Evolutionary conservation across 371 early-diverging fungal species (phyloP).

Genomic region (Parasitella parasitica): DNA sequence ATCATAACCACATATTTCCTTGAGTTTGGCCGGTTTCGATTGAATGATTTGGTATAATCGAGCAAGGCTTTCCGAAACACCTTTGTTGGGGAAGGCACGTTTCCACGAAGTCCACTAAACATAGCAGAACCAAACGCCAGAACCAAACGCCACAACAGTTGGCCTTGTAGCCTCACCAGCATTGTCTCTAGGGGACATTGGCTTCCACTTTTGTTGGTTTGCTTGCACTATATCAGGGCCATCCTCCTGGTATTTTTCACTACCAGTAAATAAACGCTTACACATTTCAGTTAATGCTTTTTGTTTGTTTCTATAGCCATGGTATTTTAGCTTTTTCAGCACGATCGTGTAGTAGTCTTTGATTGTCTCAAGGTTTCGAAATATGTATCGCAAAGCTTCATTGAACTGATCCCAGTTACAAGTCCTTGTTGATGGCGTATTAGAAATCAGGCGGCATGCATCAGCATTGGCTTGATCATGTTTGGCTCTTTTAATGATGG

Average conservation of each 20-base stretch:
- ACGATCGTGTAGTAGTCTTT: background rate
- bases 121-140: too few species aligned
- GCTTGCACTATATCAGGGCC: background rate
- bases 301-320: slow-evolving; percentile 5
- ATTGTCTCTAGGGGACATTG: background rate
- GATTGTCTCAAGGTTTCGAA: background rate
- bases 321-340: background rate
- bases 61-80: too few species aligned
- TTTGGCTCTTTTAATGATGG: background rate
- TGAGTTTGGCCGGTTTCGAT: too few species aligned
- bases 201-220: too few species aligned
- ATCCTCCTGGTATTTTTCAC: background rate
- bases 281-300: too few species aligned
- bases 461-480: background rate
- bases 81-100: background rate
- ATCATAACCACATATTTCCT: too few species aligned
- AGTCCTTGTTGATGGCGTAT: background rate
- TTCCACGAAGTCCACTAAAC: slow-evolving; percentile 1
- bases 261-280: background rate
- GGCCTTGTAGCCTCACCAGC: background rate
- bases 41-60: too few species aligned
- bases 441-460: background rate
- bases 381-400: background rate
- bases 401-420: background rate
- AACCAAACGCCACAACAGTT: background rate